Percentiles rank a stretch among this genome's conserved stretches.
These are phyloP conservation scores for Corynascus novoguineensis DNA, from an alignment of 495 filamentous ascomycete genomes.

Conservation along the genomic window DNA sequence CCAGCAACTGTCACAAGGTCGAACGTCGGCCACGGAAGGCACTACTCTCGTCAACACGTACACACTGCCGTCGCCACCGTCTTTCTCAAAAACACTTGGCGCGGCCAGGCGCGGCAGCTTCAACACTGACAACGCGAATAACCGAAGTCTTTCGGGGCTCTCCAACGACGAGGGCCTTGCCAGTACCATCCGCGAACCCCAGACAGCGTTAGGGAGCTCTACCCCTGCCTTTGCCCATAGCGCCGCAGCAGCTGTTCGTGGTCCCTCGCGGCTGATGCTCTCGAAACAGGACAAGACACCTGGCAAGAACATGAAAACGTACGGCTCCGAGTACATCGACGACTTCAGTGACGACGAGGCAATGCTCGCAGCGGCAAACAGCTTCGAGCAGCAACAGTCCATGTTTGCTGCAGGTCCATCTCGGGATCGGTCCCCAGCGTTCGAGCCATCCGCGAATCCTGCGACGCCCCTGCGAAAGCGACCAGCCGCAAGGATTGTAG, in stretches of 20 bases:
- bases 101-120: background rate
- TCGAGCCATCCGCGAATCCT: constrained; percentile 36
- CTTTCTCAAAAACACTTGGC: background rate
- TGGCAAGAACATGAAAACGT: background rate
- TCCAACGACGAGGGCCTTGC: constrained; percentile 42
- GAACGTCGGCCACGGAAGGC: background rate
- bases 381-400: constrained; percentile 44
- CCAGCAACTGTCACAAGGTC: constrained; percentile 33
- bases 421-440: constrained; percentile 30
- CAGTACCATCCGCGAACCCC: constrained; percentile 22
- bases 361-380: constrained; percentile 57
- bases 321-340: background rate
- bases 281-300: constrained; percentile 1
- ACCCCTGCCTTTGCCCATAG: background rate
- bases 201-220: constrained; percentile 9
- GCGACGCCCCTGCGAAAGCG: constrained; percentile 23
- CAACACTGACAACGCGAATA: background rate
- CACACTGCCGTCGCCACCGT: background rate
- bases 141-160: constrained; percentile 20
- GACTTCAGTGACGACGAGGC: constrained; percentile 64
- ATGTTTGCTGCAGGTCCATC: background rate
- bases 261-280: background rate
- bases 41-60: background rate
- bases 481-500: constrained; percentile 22
- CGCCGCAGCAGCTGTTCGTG: background rate